A percentile compares a stretch with the other conserved stretches of the same genome.
Conservation (phyloP, 768 basidiomycete genomes). For the Royoungia palumana region DNA sequence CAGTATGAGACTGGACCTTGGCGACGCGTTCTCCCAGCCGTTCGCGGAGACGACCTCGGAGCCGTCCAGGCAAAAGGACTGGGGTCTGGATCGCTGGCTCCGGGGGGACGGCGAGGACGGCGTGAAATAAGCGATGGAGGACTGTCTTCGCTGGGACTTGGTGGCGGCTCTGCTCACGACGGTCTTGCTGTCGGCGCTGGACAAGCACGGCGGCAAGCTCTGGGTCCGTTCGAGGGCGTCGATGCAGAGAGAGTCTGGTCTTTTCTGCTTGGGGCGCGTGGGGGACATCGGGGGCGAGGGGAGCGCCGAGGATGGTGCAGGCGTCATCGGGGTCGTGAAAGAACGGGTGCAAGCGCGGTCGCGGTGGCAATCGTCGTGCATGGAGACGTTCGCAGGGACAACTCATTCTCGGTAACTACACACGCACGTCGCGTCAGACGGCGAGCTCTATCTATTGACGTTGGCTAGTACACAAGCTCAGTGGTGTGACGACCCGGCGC, state of each 20-base stretch:
- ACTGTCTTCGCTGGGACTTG: constrained; percentile 23
- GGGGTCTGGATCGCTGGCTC: constrained; percentile 10
- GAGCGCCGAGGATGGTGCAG: no score
- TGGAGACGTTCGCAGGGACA: no score
- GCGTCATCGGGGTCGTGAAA: neutral
- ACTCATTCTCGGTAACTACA: no score
- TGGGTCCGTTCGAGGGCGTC: neutral
- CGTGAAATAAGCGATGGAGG: constrained; percentile 30
- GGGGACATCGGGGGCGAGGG: constrained; percentile 19
- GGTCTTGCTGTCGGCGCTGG: neutral
- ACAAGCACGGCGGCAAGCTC: constrained; percentile 4
- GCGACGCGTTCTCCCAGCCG: constrained; percentile 12
- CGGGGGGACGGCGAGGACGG: constrained; percentile 26
- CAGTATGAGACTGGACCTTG: constrained; percentile 20
- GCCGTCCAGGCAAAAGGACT: constrained; percentile 2
- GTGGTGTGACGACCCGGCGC: constrained; percentile 39
- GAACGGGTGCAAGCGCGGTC: neutral
- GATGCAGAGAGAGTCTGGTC: neutral
- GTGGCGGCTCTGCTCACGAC: neutral
- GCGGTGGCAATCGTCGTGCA: neutral
- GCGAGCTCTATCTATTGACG: no score
- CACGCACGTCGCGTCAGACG: no score
- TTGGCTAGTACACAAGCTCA: constrained; percentile 11
- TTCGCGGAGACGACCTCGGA: neutral
- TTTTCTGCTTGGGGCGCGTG: constrained; percentile 8